Conservation (phyloP, 2,329 filamentous ascomycete genomes). For the Chaetomiaceae sp. region DNA sequence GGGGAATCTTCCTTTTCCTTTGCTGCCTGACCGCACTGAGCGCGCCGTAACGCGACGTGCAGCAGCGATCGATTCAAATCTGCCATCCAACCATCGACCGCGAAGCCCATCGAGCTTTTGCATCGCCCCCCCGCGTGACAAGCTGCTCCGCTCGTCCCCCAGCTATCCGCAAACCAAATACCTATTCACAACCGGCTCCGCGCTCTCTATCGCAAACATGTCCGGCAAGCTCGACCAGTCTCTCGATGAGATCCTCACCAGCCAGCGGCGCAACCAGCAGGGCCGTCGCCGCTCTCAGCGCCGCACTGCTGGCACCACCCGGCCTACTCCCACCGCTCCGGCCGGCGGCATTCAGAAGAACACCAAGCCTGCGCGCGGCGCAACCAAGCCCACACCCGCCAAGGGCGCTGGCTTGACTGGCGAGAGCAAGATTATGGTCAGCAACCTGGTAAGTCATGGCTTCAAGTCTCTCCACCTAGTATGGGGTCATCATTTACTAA, state of each 20-base stretch:
- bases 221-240: conserved; percentile 94
- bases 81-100: conserved; percentile 11
- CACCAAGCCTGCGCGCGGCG: conserved; percentile 55
- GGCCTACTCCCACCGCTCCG: conserved; percentile 60
- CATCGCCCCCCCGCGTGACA: not conserved
- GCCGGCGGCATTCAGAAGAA: conserved; percentile 84
- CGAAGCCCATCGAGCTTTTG: conserved; percentile 8
- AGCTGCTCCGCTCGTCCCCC: not conserved
- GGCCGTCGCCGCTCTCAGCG: conserved; percentile 48
- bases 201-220: conserved; percentile 47
- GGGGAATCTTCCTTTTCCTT: not conserved
- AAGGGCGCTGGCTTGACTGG: conserved; percentile 58
- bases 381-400: conserved; percentile 59
- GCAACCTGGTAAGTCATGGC: conserved; percentile 76
- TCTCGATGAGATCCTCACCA: conserved; percentile 94
- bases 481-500: conserved; percentile 41
- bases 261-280: conserved; percentile 56
- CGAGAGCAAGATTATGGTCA: conserved; percentile 97
- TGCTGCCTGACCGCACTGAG: conserved; percentile 6
- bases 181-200: not conserved
- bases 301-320: conserved; percentile 44
- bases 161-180: not conserved
- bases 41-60: conserved; percentile 22
- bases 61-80: conserved; percentile 9
- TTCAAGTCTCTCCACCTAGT: not conserved